Conservation (phyloP, 1,284 basidiomycete genomes). For the Ustilago hordei region DNA sequence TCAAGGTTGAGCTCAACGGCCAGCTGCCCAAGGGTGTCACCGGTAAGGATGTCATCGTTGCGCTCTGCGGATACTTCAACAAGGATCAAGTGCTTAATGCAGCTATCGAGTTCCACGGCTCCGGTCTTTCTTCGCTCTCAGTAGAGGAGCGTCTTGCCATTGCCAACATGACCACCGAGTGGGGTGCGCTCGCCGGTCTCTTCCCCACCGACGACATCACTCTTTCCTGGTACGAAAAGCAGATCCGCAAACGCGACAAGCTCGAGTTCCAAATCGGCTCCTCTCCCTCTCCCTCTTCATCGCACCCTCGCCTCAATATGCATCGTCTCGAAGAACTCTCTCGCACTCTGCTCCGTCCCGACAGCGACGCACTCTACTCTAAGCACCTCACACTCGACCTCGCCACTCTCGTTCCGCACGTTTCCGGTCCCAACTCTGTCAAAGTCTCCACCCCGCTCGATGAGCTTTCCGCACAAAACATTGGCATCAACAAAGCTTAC, state of each 20-base stretch:
- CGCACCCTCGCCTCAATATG: constrained; percentile 87
- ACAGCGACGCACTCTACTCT: constrained; percentile 84
- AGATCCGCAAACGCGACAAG: constrained; percentile 81
- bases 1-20: constrained; percentile 92
- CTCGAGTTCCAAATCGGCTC: constrained; percentile 77
- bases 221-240: constrained; percentile 87
- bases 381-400: constrained; percentile 92
- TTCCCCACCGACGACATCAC: constrained; percentile 91
- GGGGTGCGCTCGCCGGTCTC: constrained; percentile 94
- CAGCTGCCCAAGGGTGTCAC: constrained; percentile 87
- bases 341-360: constrained; percentile 78
- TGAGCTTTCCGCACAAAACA: constrained; percentile 78
- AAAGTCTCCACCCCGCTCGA: constrained; percentile 93
- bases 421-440: constrained; percentile 97
- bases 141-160: constrained; percentile 96
- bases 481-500: constrained; percentile 96
- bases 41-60: constrained; percentile 98
- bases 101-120: constrained; percentile 98
- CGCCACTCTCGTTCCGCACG: constrained; percentile 91
- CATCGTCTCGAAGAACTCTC: constrained; percentile 75
- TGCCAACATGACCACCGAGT: constrained; percentile 92
- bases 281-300: constrained; percentile 73
- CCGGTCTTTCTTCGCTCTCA: constrained; percentile 82
- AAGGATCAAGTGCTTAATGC: constrained; percentile 96
- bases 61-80: constrained; percentile 96